phyloP scores from a whole-genome alignment of 2,329 filamentous ascomycete species.

The Sphaerostilbella broomeana region DNA sequence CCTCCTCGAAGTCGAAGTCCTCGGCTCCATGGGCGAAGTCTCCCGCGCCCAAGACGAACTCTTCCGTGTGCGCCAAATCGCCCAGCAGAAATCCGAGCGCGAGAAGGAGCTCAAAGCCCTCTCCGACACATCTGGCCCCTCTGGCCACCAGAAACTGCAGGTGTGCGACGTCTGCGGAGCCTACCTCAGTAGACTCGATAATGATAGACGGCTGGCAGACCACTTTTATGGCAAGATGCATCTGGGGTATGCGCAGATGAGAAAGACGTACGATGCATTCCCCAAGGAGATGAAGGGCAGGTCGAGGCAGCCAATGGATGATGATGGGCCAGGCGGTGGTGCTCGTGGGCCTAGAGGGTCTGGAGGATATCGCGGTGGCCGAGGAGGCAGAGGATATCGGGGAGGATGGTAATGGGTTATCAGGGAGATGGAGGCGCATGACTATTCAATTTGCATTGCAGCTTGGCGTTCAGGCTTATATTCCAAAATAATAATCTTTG shows the following conservation, averaged over 20 bases:
- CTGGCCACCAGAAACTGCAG: slow-evolving; percentile 94
- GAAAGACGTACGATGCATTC: slow-evolving; percentile 83
- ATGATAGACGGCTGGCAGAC: slow-evolving; percentile 86
- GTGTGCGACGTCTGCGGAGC: slow-evolving; percentile 98
- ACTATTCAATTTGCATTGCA: slow-evolving; percentile 13
- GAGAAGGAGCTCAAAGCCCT: slow-evolving; percentile 87
- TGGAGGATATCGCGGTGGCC: slow-evolving; percentile 46
- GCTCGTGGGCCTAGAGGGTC: slow-evolving; percentile 47
- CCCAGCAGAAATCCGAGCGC: slow-evolving; percentile 72
- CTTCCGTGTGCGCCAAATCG: slow-evolving; percentile 74
- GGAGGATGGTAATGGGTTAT: slow-evolving; percentile 38
- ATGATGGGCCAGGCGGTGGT: slow-evolving; percentile 40
- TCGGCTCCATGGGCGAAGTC: slow-evolving; percentile 76
- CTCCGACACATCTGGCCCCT: slow-evolving; percentile 85
- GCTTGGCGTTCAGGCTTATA: slow-evolving; percentile 13
- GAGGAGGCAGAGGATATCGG: slow-evolving; percentile 45
- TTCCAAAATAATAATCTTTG: neutral
- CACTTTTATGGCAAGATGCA: slow-evolving; percentile 99
- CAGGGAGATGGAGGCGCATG: neutral
- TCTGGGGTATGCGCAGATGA: slow-evolving; percentile 94
- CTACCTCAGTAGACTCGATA: slow-evolving; percentile 86
- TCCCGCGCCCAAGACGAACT: slow-evolving; percentile 79
- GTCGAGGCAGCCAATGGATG: slow-evolving; percentile 51
- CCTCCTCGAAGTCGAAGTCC: slow-evolving; percentile 75
- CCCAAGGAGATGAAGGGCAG: slow-evolving; percentile 78